A percentile compares a stretch with the other conserved stretches of the same genome.
Conservation (phyloP, 495 filamentous ascomycete species). For the Penicillium silybi region DNA sequence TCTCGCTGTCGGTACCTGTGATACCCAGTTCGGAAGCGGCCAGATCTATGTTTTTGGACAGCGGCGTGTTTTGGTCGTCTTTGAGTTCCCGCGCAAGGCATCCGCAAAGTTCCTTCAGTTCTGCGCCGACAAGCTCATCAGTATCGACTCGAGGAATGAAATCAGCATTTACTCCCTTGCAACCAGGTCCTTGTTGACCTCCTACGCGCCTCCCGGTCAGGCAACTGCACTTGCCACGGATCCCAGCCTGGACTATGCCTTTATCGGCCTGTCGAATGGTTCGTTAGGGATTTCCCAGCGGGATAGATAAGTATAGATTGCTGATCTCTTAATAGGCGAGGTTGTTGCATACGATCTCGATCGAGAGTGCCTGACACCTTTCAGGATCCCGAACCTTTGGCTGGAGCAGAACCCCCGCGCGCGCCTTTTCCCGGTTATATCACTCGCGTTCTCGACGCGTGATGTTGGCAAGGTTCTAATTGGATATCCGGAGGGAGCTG, state of each 20-base stretch:
- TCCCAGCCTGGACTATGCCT: constrained; percentile 84
- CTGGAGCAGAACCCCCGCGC: constrained; percentile 56
- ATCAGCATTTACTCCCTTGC: constrained; percentile 74
- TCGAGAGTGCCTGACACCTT: constrained; percentile 66
- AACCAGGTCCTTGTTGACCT: constrained; percentile 51
- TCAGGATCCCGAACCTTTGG: constrained; percentile 85
- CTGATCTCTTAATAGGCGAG: constrained; percentile 53
- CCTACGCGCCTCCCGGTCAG: constrained; percentile 68
- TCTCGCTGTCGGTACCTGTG: constrained; percentile 85
- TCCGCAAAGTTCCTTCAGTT: constrained; percentile 71
- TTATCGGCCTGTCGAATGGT: constrained; percentile 73
- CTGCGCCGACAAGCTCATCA: constrained; percentile 73
- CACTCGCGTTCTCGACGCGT: constrained; percentile 78
- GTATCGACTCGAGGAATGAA: constrained; percentile 80
- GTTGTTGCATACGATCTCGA: constrained; percentile 88
- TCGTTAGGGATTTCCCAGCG: constrained; percentile 3
- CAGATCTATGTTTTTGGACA: constrained; percentile 91
- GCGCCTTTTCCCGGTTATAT: constrained; percentile 58
- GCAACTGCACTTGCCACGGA: constrained; percentile 73
- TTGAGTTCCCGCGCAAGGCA: constrained; percentile 60
- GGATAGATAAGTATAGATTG: not conserved
- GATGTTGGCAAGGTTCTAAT: constrained; percentile 92
- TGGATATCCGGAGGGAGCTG: constrained; percentile 81
- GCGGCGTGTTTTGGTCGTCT: constrained; percentile 67
- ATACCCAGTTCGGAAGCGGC: constrained; percentile 70